Percentiles rank a stretch among this genome's conserved stretches.
Conservation (phyloP, 1,284 basidiomycete genomes). For the Cryptococcus maquisensis region DNA sequence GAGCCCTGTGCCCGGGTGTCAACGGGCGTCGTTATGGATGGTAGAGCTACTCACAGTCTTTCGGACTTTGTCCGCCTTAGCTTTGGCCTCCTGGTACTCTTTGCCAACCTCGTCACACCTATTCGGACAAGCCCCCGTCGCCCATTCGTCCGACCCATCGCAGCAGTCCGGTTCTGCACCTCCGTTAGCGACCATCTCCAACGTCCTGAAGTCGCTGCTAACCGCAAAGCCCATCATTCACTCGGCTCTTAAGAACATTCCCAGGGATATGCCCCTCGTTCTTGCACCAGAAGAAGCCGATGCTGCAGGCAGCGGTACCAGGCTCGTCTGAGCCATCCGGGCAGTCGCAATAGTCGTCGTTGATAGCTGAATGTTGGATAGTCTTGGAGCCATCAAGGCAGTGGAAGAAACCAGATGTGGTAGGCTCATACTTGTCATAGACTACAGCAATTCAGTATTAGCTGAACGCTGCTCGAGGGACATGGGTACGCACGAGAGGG, state of each 20-base stretch:
- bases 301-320: slow-evolving; percentile 79
- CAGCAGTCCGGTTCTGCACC: slow-evolving; percentile 81
- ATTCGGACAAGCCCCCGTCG: slow-evolving; percentile 69
- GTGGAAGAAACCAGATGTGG: slow-evolving; percentile 20
- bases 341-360: slow-evolving; percentile 95
- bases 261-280: slow-evolving; percentile 86
- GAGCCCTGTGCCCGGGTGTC: slow-evolving; percentile 60
- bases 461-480: background rate
- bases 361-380: slow-evolving; percentile 67
- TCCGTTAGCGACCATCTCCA: background rate
- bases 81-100: slow-evolving; percentile 61
- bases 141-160: slow-evolving; percentile 89
- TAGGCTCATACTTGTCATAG: slow-evolving; percentile 18
- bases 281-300: slow-evolving; percentile 68
- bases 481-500: slow-evolving; percentile 19
- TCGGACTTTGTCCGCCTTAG: slow-evolving; percentile 68
- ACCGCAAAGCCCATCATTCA: slow-evolving; percentile 96
- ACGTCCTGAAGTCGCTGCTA: slow-evolving; percentile 32
- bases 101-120: slow-evolving; percentile 72
- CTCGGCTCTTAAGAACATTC: slow-evolving; percentile 71
- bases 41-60: slow-evolving; percentile 61
- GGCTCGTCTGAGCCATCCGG: slow-evolving; percentile 90
- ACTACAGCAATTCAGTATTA: slow-evolving; percentile 14
- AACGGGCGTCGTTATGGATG: background rate
- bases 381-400: slow-evolving; percentile 42